Base-by-base conservation (phyloP, 768 basidiomycete genomes). In the Dictyophora rubrovolvata region DNA sequence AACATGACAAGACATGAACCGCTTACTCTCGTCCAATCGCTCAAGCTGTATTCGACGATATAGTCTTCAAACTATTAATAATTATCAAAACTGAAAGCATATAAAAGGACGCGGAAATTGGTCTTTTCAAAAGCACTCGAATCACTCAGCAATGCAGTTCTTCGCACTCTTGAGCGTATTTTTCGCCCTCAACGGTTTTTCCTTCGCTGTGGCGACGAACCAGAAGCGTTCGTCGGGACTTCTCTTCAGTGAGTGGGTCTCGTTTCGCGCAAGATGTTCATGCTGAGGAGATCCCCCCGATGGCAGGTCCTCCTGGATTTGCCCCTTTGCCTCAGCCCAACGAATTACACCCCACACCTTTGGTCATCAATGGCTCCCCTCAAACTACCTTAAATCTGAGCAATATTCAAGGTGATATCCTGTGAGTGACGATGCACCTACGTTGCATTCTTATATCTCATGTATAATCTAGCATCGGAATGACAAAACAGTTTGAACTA, bases 401-500 rank as follows among this genome's bases (percentile, higher is more conserved):
- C 47, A 47, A 63, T 47, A 60, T 63, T 28, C 62, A 63, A 47
- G 62, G 62, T 17, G 62, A 63, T 37, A 61, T 63, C n/a, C 48
- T 63, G 62, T 63, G 5, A 48, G 60, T 52, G 33, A 28, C 28
- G 4, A 7, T 7, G 28, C 1, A 5, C 14, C 36, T 11, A 48
- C 23, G 5, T 14, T 6, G 8, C 22, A 48, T 33, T 55, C 21
- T 37, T 5, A 35, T 20, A 10, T 6, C 22, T 49, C 54, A 48
- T 7, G 22, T 14, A 12, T 14, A 12, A 14, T 42, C 4, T 11
- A 67, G 66, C 14, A 46, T 66, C 23, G 66, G 66, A 17, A 67
- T 67, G 65, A 64, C 59, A 61, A 67, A 67, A 52, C 46, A 58
- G 59, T 17, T 50, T 12, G 65, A 67, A 46, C 50, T 56, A 12